Conservation (phyloP, 2,329 filamentous ascomycete species). For the Xylariaceae sp. region DNA sequence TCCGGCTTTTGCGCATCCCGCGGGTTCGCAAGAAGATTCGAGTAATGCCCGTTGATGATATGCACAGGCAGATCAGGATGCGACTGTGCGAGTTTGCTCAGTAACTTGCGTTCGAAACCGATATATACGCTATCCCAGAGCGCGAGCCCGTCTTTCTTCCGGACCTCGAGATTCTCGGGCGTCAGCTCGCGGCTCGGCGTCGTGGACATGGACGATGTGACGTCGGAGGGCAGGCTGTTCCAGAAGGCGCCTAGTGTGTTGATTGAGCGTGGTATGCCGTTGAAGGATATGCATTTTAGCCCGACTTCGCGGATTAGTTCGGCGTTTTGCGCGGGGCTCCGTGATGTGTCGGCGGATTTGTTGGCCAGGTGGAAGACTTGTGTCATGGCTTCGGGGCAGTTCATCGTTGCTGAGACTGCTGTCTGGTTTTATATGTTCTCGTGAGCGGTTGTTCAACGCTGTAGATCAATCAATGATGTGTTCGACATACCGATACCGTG, state of each 20-base stretch:
- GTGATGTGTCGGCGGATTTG: conserved; percentile 8
- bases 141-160: conserved; percentile 54
- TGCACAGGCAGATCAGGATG: conserved; percentile 81
- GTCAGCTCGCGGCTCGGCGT: conserved; percentile 52
- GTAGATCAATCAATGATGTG: not conserved
- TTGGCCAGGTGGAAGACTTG: conserved; percentile 55
- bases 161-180: conserved; percentile 49
- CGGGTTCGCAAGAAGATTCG: conserved; percentile 68
- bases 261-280: conserved; percentile 78
- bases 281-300: conserved; percentile 75
- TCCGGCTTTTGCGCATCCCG: conserved; percentile 36
- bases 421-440: conserved; percentile 51
- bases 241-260: conserved; percentile 75
- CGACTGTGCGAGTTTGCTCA: conserved; percentile 64
- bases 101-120: conserved; percentile 69
- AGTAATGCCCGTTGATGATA: conserved; percentile 73
- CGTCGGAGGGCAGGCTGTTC: conserved; percentile 53
- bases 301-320: conserved; percentile 73
- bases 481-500: conserved; percentile 29
- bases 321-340: conserved; percentile 47
- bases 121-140: conserved; percentile 77
- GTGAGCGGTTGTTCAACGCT: not conserved
- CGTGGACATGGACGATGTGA: conserved; percentile 52
- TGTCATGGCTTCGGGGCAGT: conserved; percentile 72
- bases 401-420: conserved; percentile 80